Evolutionary conservation across 176 grass and related monocot species (phyloP), one percentile per base, ranked within the genome.

Genomic region (Ensete glaucum): DNA sequence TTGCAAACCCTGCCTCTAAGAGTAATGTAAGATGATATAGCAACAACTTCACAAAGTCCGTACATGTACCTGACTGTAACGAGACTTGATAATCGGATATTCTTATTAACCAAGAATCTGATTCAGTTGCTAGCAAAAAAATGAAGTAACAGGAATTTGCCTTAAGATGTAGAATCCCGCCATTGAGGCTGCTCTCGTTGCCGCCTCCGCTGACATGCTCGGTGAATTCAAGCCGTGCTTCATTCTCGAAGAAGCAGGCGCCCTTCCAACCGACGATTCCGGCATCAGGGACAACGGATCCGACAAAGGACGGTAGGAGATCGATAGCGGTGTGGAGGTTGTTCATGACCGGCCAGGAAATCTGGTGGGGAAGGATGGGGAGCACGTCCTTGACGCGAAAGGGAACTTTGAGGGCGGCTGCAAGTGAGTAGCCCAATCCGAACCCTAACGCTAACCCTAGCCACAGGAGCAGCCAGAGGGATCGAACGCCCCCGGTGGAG

Each of bases 271-370:
- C 83, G 50, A 87, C 65, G 15, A 75, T 50, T 17, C 77, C 53
- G 27, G 78, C 82, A 17, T 73, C 83, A 7, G 93, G 89, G 49
- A 79, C 57, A 13, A 92, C 76, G 34, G 93, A 87, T 57, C 87
- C 93, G 34, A 96, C 87, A 79, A 76, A 96, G 67, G 83, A 92
- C 53, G 93, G 93, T 20, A 96, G 86, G 9, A 96, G 83, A 75
- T 96, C 93, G 54, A 92, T 85, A 73, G 93, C 93, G 87, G 89
- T 92, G 81, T 96, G 93, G 27, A 96, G 52, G 8, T 75, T 86
- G 81, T 85, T 88, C 89, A 96, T 84, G 66, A 96, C 83, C 24
- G 93, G 93, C 93, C 93, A 96, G 67, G 89, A 83, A 53, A 96
- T 83, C 78, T 92, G 87, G 52, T 88, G 82, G 62, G 93, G 93